These are phyloP conservation scores for Exophiala lecanii-corni DNA, from an alignment of 2,329 filamentous ascomycete species.

Conservation along the genomic window DNA sequence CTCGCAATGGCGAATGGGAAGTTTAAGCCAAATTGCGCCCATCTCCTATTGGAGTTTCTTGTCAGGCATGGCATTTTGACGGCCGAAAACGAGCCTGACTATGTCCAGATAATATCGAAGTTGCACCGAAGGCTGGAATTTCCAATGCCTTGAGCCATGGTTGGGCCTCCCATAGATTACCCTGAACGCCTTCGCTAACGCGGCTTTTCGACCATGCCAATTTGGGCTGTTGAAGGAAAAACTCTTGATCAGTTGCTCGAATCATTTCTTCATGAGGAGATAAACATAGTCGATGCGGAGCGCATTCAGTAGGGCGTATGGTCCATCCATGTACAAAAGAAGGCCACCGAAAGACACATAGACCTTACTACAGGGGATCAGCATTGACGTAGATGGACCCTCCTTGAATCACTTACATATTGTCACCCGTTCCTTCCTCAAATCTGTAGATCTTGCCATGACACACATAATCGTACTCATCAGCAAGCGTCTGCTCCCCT, in stretches of 20 bases:
- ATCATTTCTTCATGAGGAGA: constrained; percentile 86
- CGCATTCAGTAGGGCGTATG: constrained; percentile 90
- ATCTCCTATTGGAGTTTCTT: constrained; percentile 85
- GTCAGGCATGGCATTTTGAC: constrained; percentile 78
- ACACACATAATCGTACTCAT: constrained; percentile 50
- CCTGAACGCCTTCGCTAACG: constrained; percentile 16
- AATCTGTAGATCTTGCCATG: constrained; percentile 51
- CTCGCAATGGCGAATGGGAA: constrained; percentile 63
- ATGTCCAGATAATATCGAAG: constrained; percentile 67
- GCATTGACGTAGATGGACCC: constrained; percentile 8
- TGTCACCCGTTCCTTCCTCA: constrained; percentile 63
- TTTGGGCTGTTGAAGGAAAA: too few species aligned
- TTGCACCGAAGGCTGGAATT: constrained; percentile 79
- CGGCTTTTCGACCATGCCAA: too few species aligned
- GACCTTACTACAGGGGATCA: constrained; percentile 64
- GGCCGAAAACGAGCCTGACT: constrained; percentile 70
- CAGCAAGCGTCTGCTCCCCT: constrained; percentile 52
- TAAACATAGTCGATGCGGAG: constrained; percentile 92
- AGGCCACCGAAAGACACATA: constrained; percentile 93
- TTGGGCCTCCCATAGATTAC: too few species aligned
- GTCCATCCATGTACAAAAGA: constrained; percentile 84
- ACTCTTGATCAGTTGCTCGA: constrained; percentile 10
- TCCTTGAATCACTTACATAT: constrained; percentile 61
- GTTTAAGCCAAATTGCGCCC: constrained; percentile 90
- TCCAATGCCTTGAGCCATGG: constrained; percentile 60